Evolutionary conservation across 805 yeast genomes (phyloP), one percentile per base, ranked within the genome.

Genomic region (Yueomyces sinensis): DNA sequence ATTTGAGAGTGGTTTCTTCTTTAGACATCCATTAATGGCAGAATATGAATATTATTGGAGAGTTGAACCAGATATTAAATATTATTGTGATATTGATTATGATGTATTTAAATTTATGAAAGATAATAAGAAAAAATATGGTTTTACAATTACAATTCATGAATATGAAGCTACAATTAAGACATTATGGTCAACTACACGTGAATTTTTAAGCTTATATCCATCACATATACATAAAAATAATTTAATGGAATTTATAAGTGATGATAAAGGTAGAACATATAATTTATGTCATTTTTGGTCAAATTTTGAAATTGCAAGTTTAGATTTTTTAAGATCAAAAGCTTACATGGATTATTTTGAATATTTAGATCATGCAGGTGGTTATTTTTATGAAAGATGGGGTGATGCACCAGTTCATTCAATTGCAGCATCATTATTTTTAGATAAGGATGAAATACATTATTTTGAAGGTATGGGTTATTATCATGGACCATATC

Each of bases 371-470:
- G 94, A 84, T 58, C 57, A 71, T 41, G 71, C 78, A 13, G 94
- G 95, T 55, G 94, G 94, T n/a, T 84, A 84, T 62, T 84, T 80
- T 63, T 84, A 83, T 57, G 86, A 81, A 64, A 70, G 94, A 59
- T 82, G 94, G 95, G 94, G 94, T 47, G 95, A 83, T 58, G 94
- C 94, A 19, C 95, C 95, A 25, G 78, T 83, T 33, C 95, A 83
- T 58, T 80, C 93, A 5, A 76, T 83, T 49, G 95, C 91, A 23
- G 94, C 82, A 16, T 63, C 91, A 4, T 62, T 84, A 43, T 81
- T 84, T 62, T 53, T 82, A 56, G 74, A 80, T 36, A 73, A 70
- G 54, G 74, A 72, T 41, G 64, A 76, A 50, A 61, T 84, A 33
- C 94, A 84, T 51, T 74, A 79, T 66, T 86, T 86, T 54, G 79